Evolutionary conservation across 176 grass and related monocot species (phyloP), one percentile per base, ranked within the genome.

Genomic region (Juncus inflexus): DNA sequence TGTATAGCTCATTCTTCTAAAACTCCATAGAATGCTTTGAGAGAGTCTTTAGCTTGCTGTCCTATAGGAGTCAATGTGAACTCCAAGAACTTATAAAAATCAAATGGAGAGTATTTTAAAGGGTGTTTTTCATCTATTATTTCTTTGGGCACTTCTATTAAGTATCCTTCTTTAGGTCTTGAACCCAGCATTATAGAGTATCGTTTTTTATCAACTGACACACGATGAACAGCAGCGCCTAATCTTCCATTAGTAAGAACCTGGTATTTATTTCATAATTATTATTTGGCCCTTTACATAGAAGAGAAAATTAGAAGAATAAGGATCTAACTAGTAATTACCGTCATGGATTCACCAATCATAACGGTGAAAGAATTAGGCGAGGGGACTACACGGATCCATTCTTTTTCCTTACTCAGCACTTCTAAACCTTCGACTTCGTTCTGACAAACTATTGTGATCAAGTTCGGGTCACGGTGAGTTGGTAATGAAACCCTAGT

Each of bases 231-330:
- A 5, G 10, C 6, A 15, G 80, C n/a, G 55, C 12, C 5, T 40
- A 77, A 62, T 55, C 74, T 83, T 39, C 80, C 80, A 36, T 83
- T 83, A 3, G 73, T 83, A 36, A 68, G 53, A 13, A 70, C 74
- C 74, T 83, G 50, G n/a, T n/a, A n/a, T n/a, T n/a, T n/a, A n/a
- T n/a, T n/a, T n/a, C n/a, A n/a, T 12, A 10, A 7, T 6, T 13
- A 28, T 6, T 9, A 1, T 8, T 35, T 55, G n/a, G 9, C 7
- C 7, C 40, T 16, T 51, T 65, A 10, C 12, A 45, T 12, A 51
- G 41, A 12, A 35, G 10, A 39, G 40, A 16, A 28, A 5, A 71
- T 35, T 6, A n/a, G n/a, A n/a, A 28, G 9, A 7, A 11, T 13
- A 28, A 4, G 5, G 1, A 4, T 35, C 47, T 10, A 7, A 5